phyloP scores from a whole-genome alignment of 108 stramenopile species.

The Nannochloropsis granulata region DNA sequence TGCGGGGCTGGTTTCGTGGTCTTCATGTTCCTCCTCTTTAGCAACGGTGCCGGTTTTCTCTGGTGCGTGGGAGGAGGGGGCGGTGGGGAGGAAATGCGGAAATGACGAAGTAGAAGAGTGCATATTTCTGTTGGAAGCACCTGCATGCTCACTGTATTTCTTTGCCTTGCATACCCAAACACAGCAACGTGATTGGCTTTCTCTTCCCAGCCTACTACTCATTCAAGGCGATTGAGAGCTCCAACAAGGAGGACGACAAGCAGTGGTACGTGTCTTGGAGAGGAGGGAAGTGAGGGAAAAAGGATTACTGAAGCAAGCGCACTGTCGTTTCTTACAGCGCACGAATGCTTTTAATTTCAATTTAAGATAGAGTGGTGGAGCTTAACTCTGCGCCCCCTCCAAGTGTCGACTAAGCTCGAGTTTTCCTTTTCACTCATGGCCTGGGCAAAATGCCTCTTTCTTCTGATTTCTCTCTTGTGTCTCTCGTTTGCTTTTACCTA shows the following conservation, averaged over 20 bases:
- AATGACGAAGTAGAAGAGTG: no score
- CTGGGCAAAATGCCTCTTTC: no score
- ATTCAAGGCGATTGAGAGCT: conserved; percentile 67
- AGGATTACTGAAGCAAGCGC: no score
- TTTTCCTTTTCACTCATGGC: no score
- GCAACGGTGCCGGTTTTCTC: conserved; percentile 18
- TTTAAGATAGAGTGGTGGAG: no score
- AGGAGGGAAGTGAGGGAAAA: no score
- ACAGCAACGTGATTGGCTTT: conserved; percentile 70
- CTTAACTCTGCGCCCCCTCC: no score
- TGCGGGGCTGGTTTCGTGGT: background rate
- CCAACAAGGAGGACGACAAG: conserved; percentile 57
- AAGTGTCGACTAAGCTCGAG: no score
- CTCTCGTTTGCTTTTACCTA: background rate
- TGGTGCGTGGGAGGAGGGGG: background rate
- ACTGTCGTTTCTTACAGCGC: no score
- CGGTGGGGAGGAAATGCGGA: no score
- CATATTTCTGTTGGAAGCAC: no score
- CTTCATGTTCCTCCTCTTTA: conserved; percentile 1
- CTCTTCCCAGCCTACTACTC: conserved; percentile 72
- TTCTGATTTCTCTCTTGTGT: background rate
- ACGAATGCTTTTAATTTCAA: no score
- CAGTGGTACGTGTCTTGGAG: conserved; percentile 53
- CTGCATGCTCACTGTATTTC: background rate
- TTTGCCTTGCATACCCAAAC: background rate